These are phyloP conservation scores for Isabelozyma rhagii DNA, from an alignment of 805 yeast species.

Conservation along the genomic window DNA sequence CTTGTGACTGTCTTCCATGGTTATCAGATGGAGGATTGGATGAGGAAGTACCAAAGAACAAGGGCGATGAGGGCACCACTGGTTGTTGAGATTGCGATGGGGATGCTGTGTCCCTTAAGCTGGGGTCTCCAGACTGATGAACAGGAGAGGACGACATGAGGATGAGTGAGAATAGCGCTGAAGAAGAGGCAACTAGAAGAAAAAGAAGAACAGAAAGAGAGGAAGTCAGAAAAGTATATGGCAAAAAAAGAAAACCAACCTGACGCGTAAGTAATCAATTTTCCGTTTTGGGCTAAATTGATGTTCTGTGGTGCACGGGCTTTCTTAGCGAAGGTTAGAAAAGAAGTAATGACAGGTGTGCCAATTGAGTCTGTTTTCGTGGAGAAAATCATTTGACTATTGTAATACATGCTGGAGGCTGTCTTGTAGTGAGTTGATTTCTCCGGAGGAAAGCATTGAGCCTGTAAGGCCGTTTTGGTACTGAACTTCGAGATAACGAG, in stretches of 20 bases:
- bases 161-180: background rate
- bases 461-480: no score
- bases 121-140: conserved; percentile 26
- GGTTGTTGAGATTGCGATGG: conserved; percentile 36
- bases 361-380: no score
- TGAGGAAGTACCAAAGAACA: conserved; percentile 50
- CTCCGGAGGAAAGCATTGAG: no score
- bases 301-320: background rate
- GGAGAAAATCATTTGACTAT: no score
- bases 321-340: no score
- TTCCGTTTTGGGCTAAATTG: conserved; percentile 25
- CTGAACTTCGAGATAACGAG: no score
- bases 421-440: no score
- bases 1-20: conserved; percentile 10
- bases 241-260: background rate
- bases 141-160: conserved; percentile 38
- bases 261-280: conserved; percentile 25
- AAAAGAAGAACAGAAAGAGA: conserved; percentile 1
- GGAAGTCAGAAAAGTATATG: background rate
- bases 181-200: background rate
- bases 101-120: conserved; percentile 28
- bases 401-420: no score
- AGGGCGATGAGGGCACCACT: conserved; percentile 54
- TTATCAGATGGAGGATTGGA: conserved; percentile 37
- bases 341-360: no score